Conservation (phyloP, 2,329 filamentous ascomycete genomes). For the Talaromyces piceae region DNA sequence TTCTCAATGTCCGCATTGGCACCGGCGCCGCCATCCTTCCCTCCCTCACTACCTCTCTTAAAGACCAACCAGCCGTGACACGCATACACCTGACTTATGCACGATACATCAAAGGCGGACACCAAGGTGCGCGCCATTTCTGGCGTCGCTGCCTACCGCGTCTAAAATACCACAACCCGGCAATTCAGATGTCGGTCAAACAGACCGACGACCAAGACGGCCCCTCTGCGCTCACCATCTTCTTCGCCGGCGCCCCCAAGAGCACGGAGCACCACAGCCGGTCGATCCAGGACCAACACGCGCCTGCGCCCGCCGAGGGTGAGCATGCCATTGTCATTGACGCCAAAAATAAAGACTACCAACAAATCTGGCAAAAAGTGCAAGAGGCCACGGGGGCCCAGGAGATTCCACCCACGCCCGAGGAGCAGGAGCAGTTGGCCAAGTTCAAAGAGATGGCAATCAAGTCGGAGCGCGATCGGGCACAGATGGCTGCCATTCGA, state of each 20-base stretch:
- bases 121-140: conserved; percentile 63
- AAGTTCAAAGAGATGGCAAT: conserved; percentile 28
- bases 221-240: conserved; percentile 34
- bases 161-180: conserved; percentile 90
- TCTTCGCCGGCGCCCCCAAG: conserved; percentile 30
- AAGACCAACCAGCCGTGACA: conserved; percentile 32
- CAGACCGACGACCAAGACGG: conserved; percentile 51
- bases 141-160: conserved; percentile 75
- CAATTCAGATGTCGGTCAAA: conserved; percentile 73
- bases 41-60: conserved; percentile 19
- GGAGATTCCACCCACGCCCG: conserved; percentile 25
- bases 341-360: conserved; percentile 30
- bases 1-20: conserved; percentile 69
- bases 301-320: conserved; percentile 22
- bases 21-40: conserved; percentile 78
- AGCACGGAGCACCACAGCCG: conserved; percentile 19
- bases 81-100: conserved; percentile 40
- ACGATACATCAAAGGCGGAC: conserved; percentile 33
- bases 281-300: conserved; percentile 25
- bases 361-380: conserved; percentile 38
- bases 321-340: conserved; percentile 32
- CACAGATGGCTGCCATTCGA: conserved; percentile 30
- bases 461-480: conserved; percentile 32
- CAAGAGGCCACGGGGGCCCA: conserved; percentile 34
- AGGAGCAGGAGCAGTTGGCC: conserved; percentile 30